A percentile compares a stretch with the other conserved stretches of the same genome.
phyloP scores from a whole-genome alignment of 768 basidiomycete genomes.

The Leucosporidium yakuticum region DNA sequence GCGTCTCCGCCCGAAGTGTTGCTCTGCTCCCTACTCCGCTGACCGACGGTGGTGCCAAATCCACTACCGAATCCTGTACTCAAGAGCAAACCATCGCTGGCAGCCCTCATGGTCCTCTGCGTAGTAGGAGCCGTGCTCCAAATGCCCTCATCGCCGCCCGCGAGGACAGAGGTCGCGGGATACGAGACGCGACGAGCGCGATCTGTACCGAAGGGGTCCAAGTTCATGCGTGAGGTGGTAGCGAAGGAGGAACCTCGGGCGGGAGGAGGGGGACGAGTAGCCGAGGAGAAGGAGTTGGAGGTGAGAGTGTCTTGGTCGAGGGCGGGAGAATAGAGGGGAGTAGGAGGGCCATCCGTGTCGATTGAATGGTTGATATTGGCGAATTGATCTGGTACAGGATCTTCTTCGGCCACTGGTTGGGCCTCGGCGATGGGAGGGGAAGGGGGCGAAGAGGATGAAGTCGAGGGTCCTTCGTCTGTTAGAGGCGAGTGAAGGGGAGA shows the following conservation, averaged over 20 bases:
- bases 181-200: no score
- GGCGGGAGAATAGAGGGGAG: conserved; percentile 10
- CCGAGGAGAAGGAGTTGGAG: background rate
- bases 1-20: conserved; percentile 3
- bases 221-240: background rate
- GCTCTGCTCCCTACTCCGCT: conserved; percentile 3
- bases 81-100: conserved; percentile 25
- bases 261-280: background rate
- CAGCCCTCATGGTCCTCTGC: conserved; percentile 24
- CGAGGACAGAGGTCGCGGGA: background rate
- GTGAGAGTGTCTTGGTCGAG: background rate
- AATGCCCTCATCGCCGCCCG: background rate
- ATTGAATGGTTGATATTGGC: no score
- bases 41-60: conserved; percentile 3
- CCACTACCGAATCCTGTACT: conserved; percentile 8
- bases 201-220: no score
- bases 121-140: conserved; percentile 10
- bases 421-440: background rate
- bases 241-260: background rate
- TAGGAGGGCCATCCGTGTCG: background rate
- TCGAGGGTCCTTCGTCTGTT: background rate
- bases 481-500: conserved; percentile 6
- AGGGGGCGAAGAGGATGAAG: background rate
- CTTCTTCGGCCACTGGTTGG: background rate
- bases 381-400: no score